A percentile compares a stretch with the other conserved stretches of the same genome.
Evolutionary conservation across 306 rosid species (phyloP).

Genomic region (Rubus idaeus): DNA sequence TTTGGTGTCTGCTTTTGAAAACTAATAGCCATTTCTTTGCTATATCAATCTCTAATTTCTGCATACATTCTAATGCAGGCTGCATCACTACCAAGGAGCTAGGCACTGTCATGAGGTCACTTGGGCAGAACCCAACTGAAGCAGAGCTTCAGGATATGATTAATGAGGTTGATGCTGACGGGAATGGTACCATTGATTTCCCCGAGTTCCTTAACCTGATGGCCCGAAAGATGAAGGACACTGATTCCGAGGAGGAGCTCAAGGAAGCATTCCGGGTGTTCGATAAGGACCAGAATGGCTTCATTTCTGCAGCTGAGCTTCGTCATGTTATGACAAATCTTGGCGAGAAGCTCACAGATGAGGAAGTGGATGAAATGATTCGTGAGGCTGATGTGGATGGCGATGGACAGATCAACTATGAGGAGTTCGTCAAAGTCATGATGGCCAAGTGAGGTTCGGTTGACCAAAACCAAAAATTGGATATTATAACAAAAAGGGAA

Average conservation of each 20-base stretch:
- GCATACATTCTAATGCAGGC: not conserved
- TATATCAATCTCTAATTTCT: not conserved
- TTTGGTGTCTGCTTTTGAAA: not conserved
- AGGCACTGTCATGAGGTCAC: constrained; percentile 13
- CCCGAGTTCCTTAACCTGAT: constrained; percentile 16
- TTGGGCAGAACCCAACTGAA: constrained; percentile 11
- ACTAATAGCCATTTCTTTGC: not conserved
- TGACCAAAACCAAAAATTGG: not conserved
- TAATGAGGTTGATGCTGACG: constrained; percentile 17
- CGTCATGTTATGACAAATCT: constrained; percentile 14
- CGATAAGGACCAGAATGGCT: constrained; percentile 10
- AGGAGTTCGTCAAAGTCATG: constrained; percentile 13
- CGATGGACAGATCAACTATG: constrained; percentile 11
- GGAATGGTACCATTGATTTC: constrained; percentile 17
- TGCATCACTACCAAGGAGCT: constrained; percentile 15
- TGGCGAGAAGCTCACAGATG: constrained; percentile 7
- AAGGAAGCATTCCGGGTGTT: constrained; percentile 8
- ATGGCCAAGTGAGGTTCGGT: constrained; percentile 10
- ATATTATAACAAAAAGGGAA: not conserved
- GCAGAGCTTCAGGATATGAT: constrained; percentile 12
- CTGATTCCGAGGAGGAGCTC: constrained; percentile 13
- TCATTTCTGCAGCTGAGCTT: constrained; percentile 10
- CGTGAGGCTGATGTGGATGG: constrained; percentile 13
- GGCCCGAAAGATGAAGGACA: constrained; percentile 13
- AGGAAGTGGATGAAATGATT: constrained; percentile 9